A percentile compares a stretch with the other conserved stretches of the same genome.
Evolutionary conservation across 495 filamentous ascomycete species (phyloP).

Genomic region (Sordaria brevicollis): DNA sequence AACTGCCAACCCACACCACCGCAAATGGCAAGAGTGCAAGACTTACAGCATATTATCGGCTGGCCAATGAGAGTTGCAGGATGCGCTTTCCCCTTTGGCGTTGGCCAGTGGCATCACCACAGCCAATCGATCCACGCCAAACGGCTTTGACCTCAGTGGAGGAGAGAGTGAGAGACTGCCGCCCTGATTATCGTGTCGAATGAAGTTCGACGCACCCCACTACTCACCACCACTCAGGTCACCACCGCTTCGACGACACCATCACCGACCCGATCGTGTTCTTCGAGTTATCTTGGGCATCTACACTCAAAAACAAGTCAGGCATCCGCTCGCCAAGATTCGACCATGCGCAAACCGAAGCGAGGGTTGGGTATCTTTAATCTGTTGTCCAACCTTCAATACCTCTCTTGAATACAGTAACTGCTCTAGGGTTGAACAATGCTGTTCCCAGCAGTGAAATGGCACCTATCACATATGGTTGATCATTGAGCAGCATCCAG

Average conservation of each 20-base stretch:
- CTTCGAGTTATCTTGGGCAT: neutral
- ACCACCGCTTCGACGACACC: neutral
- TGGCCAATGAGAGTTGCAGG: neutral
- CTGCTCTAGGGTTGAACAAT: neutral
- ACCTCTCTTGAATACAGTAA: neutral
- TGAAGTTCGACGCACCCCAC: neutral
- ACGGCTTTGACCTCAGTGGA: neutral
- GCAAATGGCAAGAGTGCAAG: neutral
- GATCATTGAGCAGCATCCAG: neutral
- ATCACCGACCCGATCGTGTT: neutral
- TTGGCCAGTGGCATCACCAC: neutral
- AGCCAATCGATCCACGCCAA: conserved; percentile 1
- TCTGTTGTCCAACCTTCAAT: neutral
- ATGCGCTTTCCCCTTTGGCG: neutral
- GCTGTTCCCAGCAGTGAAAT: neutral
- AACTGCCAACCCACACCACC: neutral
- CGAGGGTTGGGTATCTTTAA: neutral
- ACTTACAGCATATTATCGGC: neutral
- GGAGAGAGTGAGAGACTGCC: neutral
- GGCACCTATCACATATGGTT: neutral
- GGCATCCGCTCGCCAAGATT: neutral
- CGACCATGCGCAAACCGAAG: neutral
- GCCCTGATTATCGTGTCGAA: neutral
- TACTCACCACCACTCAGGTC: too few species aligned
- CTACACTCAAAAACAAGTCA: neutral